Base-by-base conservation (phyloP, 2,329 filamentous ascomycete species). In the Rhinocladiella mackenziei region DNA sequence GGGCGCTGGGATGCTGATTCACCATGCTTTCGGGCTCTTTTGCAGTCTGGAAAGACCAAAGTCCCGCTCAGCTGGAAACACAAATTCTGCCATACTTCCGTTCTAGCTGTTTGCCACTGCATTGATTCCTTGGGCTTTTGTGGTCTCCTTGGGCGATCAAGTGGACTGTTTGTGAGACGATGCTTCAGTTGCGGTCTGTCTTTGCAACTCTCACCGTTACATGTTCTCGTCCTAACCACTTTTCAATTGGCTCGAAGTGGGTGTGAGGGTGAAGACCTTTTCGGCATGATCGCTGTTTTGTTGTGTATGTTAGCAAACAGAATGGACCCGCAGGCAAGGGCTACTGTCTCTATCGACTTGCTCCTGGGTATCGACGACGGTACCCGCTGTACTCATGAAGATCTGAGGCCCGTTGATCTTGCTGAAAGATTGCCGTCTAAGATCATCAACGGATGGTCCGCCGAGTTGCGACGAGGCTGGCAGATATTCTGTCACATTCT, bases 1-100 rank as follows among this genome's bases (percentile, higher is more conserved):
- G 67, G 68, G n/a, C 58, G 67, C 25, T 70, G 67, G 67, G 62
- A 68, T 44, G 64, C 65, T 1, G 65, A 70, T 37, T 67, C 67
- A 1, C 53, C 59, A 4, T 63, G 56, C 34, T 41, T 65, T 23
- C 61, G 66, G 4, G 30, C 48, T 1, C 55, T 68, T 2, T 45
- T 63, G 8, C 53, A 51, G 1, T 49, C 41, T 1, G 65, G 64
- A 1, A 41, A 39, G 10, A 13, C 51, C 3, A 45, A 34, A 1
- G 61, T 67, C 14, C 68, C 68, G 0, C 39, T 47, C 2, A 10
- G 35, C 0, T 72, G 67, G 68, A 72, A 72, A 48, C 68, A 71
- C 48, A 65, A 62, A 34, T 71, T 72, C 44, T 72, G 68, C 40
- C 65, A 72, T 40, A 69, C 66, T 4, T 66, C 67, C 1, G 54